These are phyloP conservation scores for Nemania sp. DNA, from an alignment of 2,329 filamentous ascomycete species.

Conservation along the genomic window DNA sequence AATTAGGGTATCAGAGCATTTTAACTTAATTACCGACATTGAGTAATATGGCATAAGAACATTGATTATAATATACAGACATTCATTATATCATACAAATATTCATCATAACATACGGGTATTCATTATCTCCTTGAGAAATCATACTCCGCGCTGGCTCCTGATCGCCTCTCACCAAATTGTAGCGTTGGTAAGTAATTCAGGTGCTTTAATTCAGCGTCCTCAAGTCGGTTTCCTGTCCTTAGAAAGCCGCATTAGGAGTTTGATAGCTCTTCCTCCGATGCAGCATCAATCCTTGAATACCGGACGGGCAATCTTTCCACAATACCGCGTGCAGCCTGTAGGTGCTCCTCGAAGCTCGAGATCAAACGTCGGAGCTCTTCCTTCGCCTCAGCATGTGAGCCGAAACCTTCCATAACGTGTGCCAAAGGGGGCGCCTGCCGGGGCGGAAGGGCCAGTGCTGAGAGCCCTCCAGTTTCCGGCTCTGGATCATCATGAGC, in stretches of 20 bases:
- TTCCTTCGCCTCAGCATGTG: not conserved
- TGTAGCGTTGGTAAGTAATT: not conserved
- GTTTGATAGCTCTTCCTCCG: not conserved
- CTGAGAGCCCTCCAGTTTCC: not conserved
- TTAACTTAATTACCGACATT: not conserved
- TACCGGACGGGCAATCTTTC: not conserved
- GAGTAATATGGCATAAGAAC: not conserved
- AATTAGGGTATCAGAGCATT: not conserved
- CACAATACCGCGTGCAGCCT: not conserved
- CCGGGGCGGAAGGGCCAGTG: not conserved
- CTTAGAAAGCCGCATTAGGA: not conserved
- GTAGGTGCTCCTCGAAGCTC: not conserved
- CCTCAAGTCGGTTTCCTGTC: constrained; percentile 1
- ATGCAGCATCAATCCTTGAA: not conserved
- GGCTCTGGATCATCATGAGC: constrained; percentile 1
- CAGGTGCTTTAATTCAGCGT: not conserved
- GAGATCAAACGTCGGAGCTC: constrained; percentile 1
- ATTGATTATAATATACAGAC: not conserved
- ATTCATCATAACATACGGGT: not conserved
- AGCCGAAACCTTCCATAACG: not conserved
- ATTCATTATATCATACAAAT: not conserved
- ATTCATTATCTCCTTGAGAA: constrained; percentile 1
- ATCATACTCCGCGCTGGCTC: not conserved
- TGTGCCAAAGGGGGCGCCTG: not conserved
- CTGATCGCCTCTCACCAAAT: not conserved